These are phyloP conservation scores for Imleria badia DNA, from an alignment of 768 basidiomycete species.

Conservation along the genomic window DNA sequence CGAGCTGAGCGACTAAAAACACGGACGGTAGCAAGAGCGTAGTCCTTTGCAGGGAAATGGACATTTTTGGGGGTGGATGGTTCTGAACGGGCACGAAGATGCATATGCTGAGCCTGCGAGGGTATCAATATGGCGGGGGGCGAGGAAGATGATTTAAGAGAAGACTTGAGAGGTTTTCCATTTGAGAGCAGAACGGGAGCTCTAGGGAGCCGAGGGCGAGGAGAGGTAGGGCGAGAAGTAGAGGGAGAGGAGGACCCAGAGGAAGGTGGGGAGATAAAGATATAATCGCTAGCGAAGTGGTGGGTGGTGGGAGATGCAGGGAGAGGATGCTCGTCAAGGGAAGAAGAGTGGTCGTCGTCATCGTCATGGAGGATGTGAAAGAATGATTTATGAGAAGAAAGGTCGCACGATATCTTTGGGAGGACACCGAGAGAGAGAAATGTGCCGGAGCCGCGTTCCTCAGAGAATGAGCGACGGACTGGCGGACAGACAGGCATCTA, in stretches of 20 bases:
- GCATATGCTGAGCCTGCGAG: conserved; percentile 4
- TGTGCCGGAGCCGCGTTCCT: conserved; percentile 45
- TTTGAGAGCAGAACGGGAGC: conserved; percentile 58
- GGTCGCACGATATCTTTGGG: conserved; percentile 37
- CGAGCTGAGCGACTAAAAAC: conserved; percentile 66
- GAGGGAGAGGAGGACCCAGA: not conserved
- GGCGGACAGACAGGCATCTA: conserved; percentile 17
- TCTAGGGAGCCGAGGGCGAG: conserved; percentile 26
- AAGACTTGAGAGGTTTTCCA: conserved; percentile 85
- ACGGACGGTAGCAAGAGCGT: conserved; percentile 59
- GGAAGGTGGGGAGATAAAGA: conserved; percentile 22
- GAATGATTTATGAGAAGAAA: conserved; percentile 17
- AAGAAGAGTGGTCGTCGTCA: conserved; percentile 22
- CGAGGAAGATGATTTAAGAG: conserved; percentile 58
- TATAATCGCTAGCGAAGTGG: conserved; percentile 48
- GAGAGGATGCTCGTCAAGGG: conserved; percentile 15
- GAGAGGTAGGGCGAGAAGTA: not conserved
- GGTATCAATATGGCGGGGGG: conserved; percentile 12
- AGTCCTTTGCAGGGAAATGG: conserved; percentile 75
- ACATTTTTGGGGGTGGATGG: conserved; percentile 82
- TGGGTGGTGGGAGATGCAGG: conserved; percentile 23
- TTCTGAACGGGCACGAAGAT: conserved; percentile 48
- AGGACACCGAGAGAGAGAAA: conserved; percentile 48
- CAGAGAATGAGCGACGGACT: conserved; percentile 33
- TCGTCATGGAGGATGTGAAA: conserved; percentile 23